Evolutionary conservation across 495 filamentous ascomycete species (phyloP).

Genomic region (Hypomontagnella monticulosa): DNA sequence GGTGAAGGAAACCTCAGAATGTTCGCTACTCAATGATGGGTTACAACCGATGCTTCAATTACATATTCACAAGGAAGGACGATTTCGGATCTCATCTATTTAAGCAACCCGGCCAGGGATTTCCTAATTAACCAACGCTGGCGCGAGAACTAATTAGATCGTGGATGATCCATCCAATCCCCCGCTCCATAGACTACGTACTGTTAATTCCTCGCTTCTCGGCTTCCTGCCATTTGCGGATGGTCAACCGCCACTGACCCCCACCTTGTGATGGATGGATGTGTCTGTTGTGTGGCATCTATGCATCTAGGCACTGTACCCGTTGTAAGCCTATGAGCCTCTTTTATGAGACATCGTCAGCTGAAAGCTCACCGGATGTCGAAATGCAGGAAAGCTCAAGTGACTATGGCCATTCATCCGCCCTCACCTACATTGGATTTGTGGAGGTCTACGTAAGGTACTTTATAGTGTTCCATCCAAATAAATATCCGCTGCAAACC

Average conservation of each 20-base stretch:
- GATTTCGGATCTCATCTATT: conserved; percentile 25
- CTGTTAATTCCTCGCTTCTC: conserved; percentile 3
- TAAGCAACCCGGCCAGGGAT: conserved; percentile 27
- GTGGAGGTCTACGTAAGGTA: neutral
- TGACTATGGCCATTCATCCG: conserved; percentile 12
- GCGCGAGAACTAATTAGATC: neutral
- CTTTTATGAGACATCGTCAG: conserved; percentile 23
- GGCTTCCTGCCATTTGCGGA: conserved; percentile 32
- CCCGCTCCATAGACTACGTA: conserved; percentile 7
- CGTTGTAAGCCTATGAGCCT: conserved; percentile 15
- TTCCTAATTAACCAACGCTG: neutral
- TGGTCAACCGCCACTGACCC: conserved; percentile 33
- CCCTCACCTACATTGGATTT: conserved; percentile 1
- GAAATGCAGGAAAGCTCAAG: conserved; percentile 16
- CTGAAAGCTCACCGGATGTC: conserved; percentile 21
- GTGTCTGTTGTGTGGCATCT: conserved; percentile 1
- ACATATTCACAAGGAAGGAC: conserved; percentile 6
- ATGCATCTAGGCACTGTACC: neutral
- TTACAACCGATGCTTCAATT: neutral
- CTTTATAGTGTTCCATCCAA: conserved; percentile 18
- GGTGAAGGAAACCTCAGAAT: neutral
- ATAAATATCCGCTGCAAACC: conserved; percentile 25
- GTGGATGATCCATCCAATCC: conserved; percentile 9
- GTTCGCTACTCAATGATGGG: neutral
- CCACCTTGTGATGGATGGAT: conserved; percentile 30